Evolutionary conservation across 164 flowering plant genomes (phyloP), one percentile per base, ranked within the genome.

Genomic region (Vitis cinerea): DNA sequence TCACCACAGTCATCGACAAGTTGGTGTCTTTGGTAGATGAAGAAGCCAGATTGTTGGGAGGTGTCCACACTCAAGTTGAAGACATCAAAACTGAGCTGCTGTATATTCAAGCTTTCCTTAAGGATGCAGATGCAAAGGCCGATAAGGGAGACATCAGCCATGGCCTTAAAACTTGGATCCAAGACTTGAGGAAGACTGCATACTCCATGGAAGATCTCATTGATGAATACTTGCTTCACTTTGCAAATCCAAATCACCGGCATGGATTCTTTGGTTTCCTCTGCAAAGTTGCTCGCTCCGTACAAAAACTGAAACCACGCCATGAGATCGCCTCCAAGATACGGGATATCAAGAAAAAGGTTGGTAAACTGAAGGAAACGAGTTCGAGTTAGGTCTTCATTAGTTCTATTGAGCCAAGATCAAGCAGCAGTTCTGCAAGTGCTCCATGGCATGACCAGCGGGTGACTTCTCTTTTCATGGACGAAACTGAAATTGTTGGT

Each of bases 401-500:
- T n/a, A 16, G 4, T 13, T n/a, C 59, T 8, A 15, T n/a, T 12
- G 3, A 27, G 57, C 53, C 19, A 16, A 48, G 50, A 55, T 8
- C 47, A 19, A 5, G 19, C 10, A 37, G 37, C 4, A 1, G 19
- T 3, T 10, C 53, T 12, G 48, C 1, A 1, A 47, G 3, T 10
- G 55, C 1, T 8, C 17, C 16, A 60, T 62, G 68, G 71, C 51
- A 63, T 52, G 68, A 72, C 27, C 70, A 67, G 50, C 52, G 71
- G 8, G 5, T 53, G 0, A 70, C 27, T 49, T 68, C 75, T 1
- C 61, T 67, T 4, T 70, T 44, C 58, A 1, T 72, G 1, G 72
- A 73, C 0, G 77, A 78, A 67, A 37, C 59, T 29, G 77, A 71
- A 8, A 8, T 71, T 49, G 72, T 78, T 16, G 80, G 77, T 0